Evolutionary conservation across 352 stramenopile species (phyloP).

Genomic region (Phytophthora pisi): DNA sequence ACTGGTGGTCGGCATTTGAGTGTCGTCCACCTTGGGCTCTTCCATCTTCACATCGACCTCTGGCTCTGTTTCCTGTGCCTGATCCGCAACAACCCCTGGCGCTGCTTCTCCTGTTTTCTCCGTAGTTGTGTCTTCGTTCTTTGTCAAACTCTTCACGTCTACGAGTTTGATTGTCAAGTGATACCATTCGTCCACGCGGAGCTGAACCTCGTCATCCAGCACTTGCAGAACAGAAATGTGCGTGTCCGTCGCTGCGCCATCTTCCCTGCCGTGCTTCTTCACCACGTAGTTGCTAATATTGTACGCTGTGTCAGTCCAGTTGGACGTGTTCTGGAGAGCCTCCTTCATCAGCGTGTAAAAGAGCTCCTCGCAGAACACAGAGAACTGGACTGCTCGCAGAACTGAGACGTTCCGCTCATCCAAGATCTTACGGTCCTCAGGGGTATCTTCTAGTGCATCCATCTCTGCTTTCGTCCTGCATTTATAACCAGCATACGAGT

Average conservation of each 20-base stretch:
- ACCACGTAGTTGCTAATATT: slow-evolving; percentile 65
- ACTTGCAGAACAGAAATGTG: slow-evolving; percentile 78
- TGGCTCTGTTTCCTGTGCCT: slow-evolving; percentile 17
- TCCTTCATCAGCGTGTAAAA: slow-evolving; percentile 88
- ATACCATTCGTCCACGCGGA: slow-evolving; percentile 80
- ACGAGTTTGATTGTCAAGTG: slow-evolving; percentile 73
- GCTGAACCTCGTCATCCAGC: slow-evolving; percentile 80
- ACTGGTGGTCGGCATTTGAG: slow-evolving; percentile 25
- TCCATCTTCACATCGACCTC: slow-evolving; percentile 33
- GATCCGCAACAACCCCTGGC: slow-evolving; percentile 9
- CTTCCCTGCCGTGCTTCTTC: slow-evolving; percentile 53
- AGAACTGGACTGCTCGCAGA: slow-evolving; percentile 85
- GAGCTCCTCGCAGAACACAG: slow-evolving; percentile 86
- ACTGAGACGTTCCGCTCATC: slow-evolving; percentile 74
- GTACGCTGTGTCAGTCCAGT: slow-evolving; percentile 74
- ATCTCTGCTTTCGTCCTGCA: slow-evolving; percentile 60
- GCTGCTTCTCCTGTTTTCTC: slow-evolving; percentile 14
- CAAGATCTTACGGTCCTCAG: slow-evolving; percentile 64
- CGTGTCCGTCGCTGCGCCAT: slow-evolving; percentile 20
- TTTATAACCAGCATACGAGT: background rate
- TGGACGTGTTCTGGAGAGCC: slow-evolving; percentile 63
- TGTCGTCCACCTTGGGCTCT: slow-evolving; percentile 18
- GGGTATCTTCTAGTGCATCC: slow-evolving; percentile 63
- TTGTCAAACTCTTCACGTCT: slow-evolving; percentile 53
- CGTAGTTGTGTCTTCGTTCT: slow-evolving; percentile 16